These are phyloP conservation scores for Stagonosporopsis cucurbitacearum DNA, from an alignment of 2,329 filamentous ascomycete genomes.

Conservation along the genomic window DNA sequence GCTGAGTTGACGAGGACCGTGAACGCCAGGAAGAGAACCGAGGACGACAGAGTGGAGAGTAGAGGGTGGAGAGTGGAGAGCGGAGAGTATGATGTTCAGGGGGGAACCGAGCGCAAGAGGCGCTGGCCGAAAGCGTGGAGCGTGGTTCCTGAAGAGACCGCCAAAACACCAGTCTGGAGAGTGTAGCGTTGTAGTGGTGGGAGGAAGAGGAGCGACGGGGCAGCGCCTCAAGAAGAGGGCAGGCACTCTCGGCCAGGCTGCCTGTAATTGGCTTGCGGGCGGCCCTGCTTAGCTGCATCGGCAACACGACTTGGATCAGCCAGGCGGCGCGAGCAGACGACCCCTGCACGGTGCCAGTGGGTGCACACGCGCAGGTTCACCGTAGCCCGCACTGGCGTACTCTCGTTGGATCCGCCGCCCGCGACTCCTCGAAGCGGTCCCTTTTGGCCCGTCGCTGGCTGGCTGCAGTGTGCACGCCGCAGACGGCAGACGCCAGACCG, in stretches of 20 bases:
- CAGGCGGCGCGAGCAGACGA: slow-evolving; percentile 11
- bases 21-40: slow-evolving; percentile 47
- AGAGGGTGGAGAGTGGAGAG: slow-evolving; percentile 25
- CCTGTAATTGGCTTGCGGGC: slow-evolving; percentile 30
- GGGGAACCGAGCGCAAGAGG: slow-evolving; percentile 50
- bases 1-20: slow-evolving; percentile 40
- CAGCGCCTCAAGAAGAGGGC: slow-evolving; percentile 28
- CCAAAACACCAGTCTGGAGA: slow-evolving; percentile 45
- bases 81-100: slow-evolving; percentile 34
- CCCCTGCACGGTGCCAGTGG: slow-evolving; percentile 10
- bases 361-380: slow-evolving; percentile 14
- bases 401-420: not conserved
- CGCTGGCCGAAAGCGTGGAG: slow-evolving; percentile 51
- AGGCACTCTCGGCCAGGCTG: slow-evolving; percentile 29
- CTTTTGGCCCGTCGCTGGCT: slow-evolving; percentile 4
- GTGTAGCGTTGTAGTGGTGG: slow-evolving; percentile 36
- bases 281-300: slow-evolving; percentile 5
- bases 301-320: slow-evolving; percentile 11
- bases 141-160: slow-evolving; percentile 42
- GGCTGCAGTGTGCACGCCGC: too few relatives aligned
- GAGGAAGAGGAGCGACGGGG: slow-evolving; percentile 34
- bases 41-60: slow-evolving; percentile 36
- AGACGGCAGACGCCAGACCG: slow-evolving; percentile 1
- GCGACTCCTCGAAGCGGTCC: slow-evolving; percentile 1
- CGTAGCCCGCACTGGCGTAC: slow-evolving; percentile 14